A percentile compares a stretch with the other conserved stretches of the same genome.
Conservation (phyloP, 805 yeast genomes). For the Candida mattraensis region DNA sequence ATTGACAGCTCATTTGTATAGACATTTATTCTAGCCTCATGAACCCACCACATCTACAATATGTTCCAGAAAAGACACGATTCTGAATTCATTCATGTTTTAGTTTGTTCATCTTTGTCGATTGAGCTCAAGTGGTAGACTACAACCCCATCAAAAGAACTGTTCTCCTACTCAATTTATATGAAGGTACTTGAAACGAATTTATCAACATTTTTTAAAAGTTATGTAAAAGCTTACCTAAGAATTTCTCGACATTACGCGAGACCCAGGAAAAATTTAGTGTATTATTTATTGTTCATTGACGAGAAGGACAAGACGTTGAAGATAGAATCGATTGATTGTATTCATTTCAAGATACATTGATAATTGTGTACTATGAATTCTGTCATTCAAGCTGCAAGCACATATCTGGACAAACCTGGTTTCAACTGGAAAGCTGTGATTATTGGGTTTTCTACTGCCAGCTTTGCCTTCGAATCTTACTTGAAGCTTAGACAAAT, state of each 20-base stretch:
- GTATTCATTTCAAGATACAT: not conserved
- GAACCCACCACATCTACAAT: slow-evolving; percentile 12
- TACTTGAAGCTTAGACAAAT: slow-evolving; percentile 79
- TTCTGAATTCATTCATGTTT: slow-evolving; percentile 6
- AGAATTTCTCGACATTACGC: too few relatives aligned
- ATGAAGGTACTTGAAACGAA: too few relatives aligned
- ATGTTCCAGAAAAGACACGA: slow-evolving; percentile 12
- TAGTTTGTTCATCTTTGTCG: too few relatives aligned
- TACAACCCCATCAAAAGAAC: too few relatives aligned
- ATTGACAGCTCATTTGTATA: slow-evolving; percentile 17
- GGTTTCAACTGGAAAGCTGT: slow-evolving; percentile 78
- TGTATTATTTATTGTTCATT: too few relatives aligned
- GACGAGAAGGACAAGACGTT: too few relatives aligned
- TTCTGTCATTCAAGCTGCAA: slow-evolving; percentile 37
- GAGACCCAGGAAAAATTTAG: too few relatives aligned
- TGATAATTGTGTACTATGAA: slow-evolving; percentile 15
- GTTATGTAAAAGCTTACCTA: too few relatives aligned
- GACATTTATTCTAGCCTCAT: slow-evolving; percentile 20
- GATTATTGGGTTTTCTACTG: slow-evolving; percentile 70
- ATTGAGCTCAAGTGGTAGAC: too few relatives aligned
- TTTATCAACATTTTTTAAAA: too few relatives aligned
- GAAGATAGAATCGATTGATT: not conserved
- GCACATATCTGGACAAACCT: slow-evolving; percentile 61
- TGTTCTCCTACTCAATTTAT: too few relatives aligned
- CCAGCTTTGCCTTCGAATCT: slow-evolving; percentile 73